These are phyloP conservation scores for Agarophyton chilense DNA, from an alignment of 23 red algal species.

Conservation along the genomic window DNA sequence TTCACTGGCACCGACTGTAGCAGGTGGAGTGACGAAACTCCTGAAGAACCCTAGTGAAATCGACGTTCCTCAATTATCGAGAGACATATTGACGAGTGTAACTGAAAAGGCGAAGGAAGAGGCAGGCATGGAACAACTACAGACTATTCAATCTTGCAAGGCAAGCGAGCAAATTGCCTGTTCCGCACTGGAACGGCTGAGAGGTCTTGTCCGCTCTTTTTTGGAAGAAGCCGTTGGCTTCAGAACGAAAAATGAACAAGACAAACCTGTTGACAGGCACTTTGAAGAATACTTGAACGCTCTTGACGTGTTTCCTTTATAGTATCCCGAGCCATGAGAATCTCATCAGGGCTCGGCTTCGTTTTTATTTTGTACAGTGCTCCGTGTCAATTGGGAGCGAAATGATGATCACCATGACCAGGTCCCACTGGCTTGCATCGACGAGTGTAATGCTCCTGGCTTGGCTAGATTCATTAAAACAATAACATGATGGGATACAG, in stretches of 20 bases:
- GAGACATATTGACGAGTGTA: not conserved
- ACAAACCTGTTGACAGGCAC: constrained; percentile 24
- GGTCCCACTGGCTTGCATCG: too few species aligned
- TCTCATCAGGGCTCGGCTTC: not conserved
- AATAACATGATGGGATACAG: not conserved
- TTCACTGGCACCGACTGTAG: not conserved
- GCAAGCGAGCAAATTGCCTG: constrained; percentile 31
- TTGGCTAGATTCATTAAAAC: not conserved
- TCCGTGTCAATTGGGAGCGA: not conserved
- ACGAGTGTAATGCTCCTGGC: not conserved
- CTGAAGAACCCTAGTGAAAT: not conserved
- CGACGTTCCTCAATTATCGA: not conserved
- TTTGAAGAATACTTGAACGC: constrained; percentile 26
- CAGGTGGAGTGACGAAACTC: not conserved
- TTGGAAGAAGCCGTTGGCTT: constrained; percentile 43
- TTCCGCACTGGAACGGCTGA: not conserved
- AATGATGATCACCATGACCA: not conserved
- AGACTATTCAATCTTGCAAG: not conserved
- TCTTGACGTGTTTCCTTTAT: constrained; percentile 1
- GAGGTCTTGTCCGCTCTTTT: constrained; percentile 35
- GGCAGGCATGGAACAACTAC: constrained; percentile 3
- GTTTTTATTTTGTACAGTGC: not conserved
- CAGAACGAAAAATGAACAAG: not conserved
- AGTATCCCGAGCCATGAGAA: not conserved
- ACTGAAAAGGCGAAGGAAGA: constrained; percentile 1